Base-by-base conservation (phyloP, 805 yeast species). In the Metschnikowia reukaufii region DNA sequence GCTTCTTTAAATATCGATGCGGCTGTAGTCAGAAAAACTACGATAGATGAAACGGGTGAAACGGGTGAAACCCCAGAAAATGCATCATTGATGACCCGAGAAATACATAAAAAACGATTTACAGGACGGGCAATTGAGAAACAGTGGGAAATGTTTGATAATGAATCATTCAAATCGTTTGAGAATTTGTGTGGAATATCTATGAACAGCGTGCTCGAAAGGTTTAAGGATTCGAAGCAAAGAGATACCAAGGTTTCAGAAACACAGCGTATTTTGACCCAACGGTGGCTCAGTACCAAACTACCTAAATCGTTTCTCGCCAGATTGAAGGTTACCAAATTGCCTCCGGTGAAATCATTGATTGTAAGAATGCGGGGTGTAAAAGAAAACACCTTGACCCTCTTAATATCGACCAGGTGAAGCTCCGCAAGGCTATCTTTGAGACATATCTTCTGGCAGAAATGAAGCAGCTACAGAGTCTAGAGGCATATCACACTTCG, bases 381-480 rank as follows among this genome's bases (percentile, higher is more conserved):
- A 19, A 42, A 20, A 18, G 45, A 37, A 12, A 44, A 44, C 9
- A 39, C 29, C 18, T 44, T 30, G 56, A 50, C 19, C 49, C 57
- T 4, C 47, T 56, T 18, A 51, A 41, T 36, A 42, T 50, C 18
- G 57, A 54, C 42, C 53, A 40, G 30, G 53, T 54, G 29, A 48
- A 23, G 21, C 55, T 42, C 37, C 25, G 47, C 17, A 52, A 48
- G 35, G 39, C 46, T 7, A 37, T 43, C 9, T 40, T 47, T 15
- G 76, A 72, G 46, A 65, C 73, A 12, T 64, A 66, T 45, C 55
- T 72, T 15, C 67, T 60, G 68, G 75, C 76, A 2, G 77, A 72
- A 49, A 36, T 64, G 30, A 65, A 65, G 41, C 76, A 71, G 48
- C 56, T 71, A 33, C 51, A 58, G 29, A 71, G 66, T 8, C 55